Base-by-base conservation (phyloP, 306 rosid genomes). In the Lathyrus tuberosus region DNA sequence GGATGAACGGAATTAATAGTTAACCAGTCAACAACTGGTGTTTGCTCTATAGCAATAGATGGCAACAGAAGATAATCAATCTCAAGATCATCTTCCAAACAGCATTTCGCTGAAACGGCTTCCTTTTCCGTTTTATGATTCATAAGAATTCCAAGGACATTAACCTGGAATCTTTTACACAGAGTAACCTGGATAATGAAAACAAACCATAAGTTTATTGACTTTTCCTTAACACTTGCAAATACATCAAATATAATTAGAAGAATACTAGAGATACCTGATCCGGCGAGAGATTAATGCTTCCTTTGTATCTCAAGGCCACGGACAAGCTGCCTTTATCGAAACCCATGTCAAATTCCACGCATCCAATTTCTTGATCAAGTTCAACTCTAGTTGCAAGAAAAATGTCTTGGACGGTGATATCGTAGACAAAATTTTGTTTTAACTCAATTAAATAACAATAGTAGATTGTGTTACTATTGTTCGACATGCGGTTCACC, bases 51-150 rank as follows among this genome's bases (percentile, higher is more conserved):
- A 6, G 42, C 61, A 26, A 61, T 64, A 65, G 86, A 76, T 3
- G 98, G 98, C 47, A 93, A 90, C 80, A 93, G 71, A 75, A 90
- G 96, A 81, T 81, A 90, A 74, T 93, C 96, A 40, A 85, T 67
- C 80, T 64, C 83, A 42, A 62, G 49, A 78, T 70, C 74, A 73
- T 77, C 94, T 76, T 76, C 73, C 37, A 40, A 65, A 65, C 7
- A 58, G 37, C 24, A 52, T 51, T 72, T 79, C 20, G 67, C 77
- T 7, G 79, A 40, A 64, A 31, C 69, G 24, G 67, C 62, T 40
- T 17, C 64, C 85, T 78, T 82, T 20, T 63, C 18, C 63, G 44
- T 69, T 24, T 80, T 70, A 53, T 49, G 80, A 54, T 85, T 80
- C 47, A 76, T 15, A 49, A 90, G 86, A 76, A 85, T 26, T 58